A percentile compares a stretch with the other conserved stretches of the same genome.
These are phyloP conservation scores for Protostelium mycophagum DNA, from an alignment of 78 protist species.

Conservation along the genomic window DNA sequence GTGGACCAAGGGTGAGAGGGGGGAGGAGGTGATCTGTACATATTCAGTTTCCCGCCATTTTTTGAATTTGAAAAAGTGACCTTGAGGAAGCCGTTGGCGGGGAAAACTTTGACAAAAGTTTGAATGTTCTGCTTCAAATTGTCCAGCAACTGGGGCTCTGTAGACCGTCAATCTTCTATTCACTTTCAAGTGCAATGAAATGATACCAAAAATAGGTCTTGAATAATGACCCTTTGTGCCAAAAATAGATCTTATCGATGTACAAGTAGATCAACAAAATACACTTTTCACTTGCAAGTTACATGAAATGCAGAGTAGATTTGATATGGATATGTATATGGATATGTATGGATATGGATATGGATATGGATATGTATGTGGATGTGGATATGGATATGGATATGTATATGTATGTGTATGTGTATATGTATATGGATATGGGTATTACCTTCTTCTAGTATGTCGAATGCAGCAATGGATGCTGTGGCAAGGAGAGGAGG, in stretches of 20 bases:
- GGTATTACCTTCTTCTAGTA: conserved; percentile 10
- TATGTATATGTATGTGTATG: too few relatives aligned
- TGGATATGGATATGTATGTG: too few relatives aligned
- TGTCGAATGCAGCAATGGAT: conserved; percentile 41
- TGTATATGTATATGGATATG: too few relatives aligned
- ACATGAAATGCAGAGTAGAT: too few relatives aligned
- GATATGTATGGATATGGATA: too few relatives aligned
- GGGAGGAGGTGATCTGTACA: neutral
- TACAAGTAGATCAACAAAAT: neutral
- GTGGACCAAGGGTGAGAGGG: conserved; percentile 49
- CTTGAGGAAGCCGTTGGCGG: neutral
- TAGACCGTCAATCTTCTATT: too few relatives aligned
- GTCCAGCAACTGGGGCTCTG: conserved; percentile 14
- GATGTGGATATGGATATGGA: too few relatives aligned
- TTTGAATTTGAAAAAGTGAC: neutral
- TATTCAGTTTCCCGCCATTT: neutral
- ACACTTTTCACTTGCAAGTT: neutral
- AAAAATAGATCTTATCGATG: neutral
- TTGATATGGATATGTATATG: neutral
- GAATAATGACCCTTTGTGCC: too few relatives aligned
- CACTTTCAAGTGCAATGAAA: too few relatives aligned
- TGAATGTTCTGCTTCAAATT: conserved; percentile 5
- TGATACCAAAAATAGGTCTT: too few relatives aligned
- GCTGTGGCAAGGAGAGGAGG: conserved; percentile 81
- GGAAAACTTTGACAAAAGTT: conserved; percentile 3